Percentiles rank a stretch among this genome's conserved stretches.
Conservation (phyloP, 192 early-diverging fungal genomes). For the Umbelopsis sp. region DNA sequence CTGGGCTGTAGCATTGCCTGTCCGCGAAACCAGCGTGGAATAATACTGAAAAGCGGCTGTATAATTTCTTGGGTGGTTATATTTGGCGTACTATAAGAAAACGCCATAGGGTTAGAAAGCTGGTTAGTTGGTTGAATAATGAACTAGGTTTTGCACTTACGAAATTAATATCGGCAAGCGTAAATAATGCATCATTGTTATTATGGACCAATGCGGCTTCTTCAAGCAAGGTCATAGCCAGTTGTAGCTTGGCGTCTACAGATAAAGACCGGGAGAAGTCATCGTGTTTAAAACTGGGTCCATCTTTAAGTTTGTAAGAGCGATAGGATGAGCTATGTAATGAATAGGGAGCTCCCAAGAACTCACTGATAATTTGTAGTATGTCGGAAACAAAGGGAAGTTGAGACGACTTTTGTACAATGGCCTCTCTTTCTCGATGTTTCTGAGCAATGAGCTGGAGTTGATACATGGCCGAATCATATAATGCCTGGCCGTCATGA, state of each 20-base stretch:
- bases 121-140: background rate
- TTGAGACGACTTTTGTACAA: background rate
- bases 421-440: background rate
- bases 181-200: slow-evolving; percentile 60
- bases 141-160: slow-evolving; percentile 45
- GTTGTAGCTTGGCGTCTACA: background rate
- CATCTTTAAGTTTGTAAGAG: slow-evolving; percentile 1
- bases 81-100: slow-evolving; percentile 58
- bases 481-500: slow-evolving; percentile 12
- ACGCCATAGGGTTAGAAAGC: background rate
- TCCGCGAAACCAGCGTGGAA: slow-evolving; percentile 54
- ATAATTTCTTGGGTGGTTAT: slow-evolving; percentile 56
- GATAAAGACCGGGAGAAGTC: background rate
- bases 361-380: slow-evolving; percentile 1
- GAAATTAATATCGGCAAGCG: slow-evolving; percentile 74
- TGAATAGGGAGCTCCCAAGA: slow-evolving; percentile 2
- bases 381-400: background rate
- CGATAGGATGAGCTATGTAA: background rate
- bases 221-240: slow-evolving; percentile 38
- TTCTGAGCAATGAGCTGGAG: slow-evolving; percentile 7
- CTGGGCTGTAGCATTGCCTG: slow-evolving; percentile 83
- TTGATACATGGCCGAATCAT: slow-evolving; percentile 21
- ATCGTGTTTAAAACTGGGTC: background rate
- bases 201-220: slow-evolving; percentile 47
- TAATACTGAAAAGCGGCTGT: slow-evolving; percentile 67